Evolutionary conservation across 257 asterid genomes (phyloP), one percentile per base, ranked within the genome.

Genomic region (Eustoma russellianum): DNA sequence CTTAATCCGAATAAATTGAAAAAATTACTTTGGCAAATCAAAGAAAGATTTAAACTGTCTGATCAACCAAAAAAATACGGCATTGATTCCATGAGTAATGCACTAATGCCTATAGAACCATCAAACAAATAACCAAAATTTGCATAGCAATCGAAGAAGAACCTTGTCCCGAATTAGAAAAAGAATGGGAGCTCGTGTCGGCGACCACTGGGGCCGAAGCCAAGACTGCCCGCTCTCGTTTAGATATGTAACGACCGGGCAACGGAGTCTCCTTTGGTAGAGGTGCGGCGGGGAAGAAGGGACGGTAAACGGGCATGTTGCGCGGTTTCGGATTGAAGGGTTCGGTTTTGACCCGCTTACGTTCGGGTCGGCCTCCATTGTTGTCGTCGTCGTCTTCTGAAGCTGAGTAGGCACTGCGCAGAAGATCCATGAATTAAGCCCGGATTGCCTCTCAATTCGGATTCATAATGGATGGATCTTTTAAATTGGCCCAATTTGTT

Each of bases 191-290:
- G 35, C 63, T 57, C 41, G 63, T 59, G 28, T 47, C 62, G 17
- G 57, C 38, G 46, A 9, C 62, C 49, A 13, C 51, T 14, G 70
- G 24, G 45, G 63, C 44, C 7, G 78, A 65, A 43, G 77, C 74
- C 46, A 67, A 57, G 18, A 75, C 76, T 13, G 85, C 88, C 63
- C 86, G 71, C 64, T 92, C 97, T 69, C 93, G 72, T 74, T 92
- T 88, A 3, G 99, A 88, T 57, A 92, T 43, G 78, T 85, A 85
- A 55, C 93, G 68, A 46, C 97, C 98, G 12, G 88, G 81, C 55
- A 85, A 33, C 1, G 78, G 86, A 56, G 77, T 56, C 62, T 79
- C 79, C 30, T 60, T 38, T 17, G 70, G 68, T 48, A 34, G 61
- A 63, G 11, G 55, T n/a, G 75, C 46, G 17, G 7, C 16, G 33